Evolutionary conservation across 1,284 basidiomycete genomes (phyloP).

Genomic region (Puccinia horiana): DNA sequence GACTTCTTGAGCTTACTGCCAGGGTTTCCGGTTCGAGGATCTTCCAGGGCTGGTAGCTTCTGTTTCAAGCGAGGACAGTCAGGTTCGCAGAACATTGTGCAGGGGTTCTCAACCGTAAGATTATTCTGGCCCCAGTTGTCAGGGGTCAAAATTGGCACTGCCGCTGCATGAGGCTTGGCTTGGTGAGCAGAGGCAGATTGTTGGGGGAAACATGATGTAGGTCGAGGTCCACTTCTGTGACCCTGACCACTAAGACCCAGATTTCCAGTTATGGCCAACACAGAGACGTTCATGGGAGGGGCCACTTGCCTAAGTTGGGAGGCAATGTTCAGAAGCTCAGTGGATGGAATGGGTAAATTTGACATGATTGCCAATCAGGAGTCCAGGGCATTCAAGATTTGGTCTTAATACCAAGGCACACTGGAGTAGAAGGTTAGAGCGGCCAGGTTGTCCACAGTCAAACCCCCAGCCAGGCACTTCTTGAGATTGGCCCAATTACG

Average conservation of each 20-base stretch:
- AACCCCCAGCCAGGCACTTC: neutral
- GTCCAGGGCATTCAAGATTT: neutral
- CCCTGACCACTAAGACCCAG: neutral
- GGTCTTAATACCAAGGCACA: neutral
- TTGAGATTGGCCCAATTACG: neutral
- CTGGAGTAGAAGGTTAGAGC: neutral
- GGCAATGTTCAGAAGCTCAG: neutral
- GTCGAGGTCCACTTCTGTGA: neutral
- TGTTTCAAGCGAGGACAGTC: neutral
- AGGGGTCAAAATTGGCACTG: neutral
- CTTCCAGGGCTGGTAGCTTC: neutral
- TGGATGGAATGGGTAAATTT: neutral
- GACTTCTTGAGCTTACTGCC: neutral
- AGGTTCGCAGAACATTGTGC: neutral
- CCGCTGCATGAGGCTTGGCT: too few species aligned
- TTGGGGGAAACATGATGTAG: too few species aligned
- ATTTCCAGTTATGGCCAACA: too few species aligned
- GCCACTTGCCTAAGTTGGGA: neutral
- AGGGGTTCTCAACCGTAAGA: neutral
- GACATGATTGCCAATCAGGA: neutral
- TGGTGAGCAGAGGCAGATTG: too few species aligned
- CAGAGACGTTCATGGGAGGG: too few species aligned
- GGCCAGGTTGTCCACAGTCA: neutral
- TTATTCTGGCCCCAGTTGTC: neutral
- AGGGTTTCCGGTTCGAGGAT: neutral